These are phyloP conservation scores for Aspergillus japonicus DNA, from an alignment of 2,329 filamentous ascomycete species.

Conservation along the genomic window DNA sequence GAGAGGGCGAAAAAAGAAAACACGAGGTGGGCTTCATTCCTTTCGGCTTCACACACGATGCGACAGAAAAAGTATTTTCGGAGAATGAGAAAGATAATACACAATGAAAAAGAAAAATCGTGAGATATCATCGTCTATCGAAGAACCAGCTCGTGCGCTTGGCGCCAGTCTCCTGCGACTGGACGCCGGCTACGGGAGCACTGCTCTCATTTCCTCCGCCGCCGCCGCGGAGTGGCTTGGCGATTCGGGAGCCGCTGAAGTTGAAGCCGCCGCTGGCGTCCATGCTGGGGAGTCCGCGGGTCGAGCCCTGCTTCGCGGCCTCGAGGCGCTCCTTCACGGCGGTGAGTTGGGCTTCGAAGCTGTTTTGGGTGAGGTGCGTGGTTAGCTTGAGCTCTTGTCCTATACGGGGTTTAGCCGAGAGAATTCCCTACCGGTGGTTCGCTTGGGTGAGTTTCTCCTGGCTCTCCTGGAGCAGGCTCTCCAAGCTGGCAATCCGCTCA, in stretches of 20 bases:
- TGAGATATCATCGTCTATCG: slow-evolving; percentile 42
- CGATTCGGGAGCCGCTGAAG: slow-evolving; percentile 63
- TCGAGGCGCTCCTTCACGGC: slow-evolving; percentile 98
- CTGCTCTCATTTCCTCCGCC: slow-evolving; percentile 37
- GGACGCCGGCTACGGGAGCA: slow-evolving; percentile 48
- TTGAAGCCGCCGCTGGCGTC: slow-evolving; percentile 68
- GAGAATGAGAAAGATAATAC: slow-evolving; percentile 21
- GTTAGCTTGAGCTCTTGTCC: slow-evolving; percentile 1
- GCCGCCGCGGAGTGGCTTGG: slow-evolving; percentile 61
- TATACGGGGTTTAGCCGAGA: slow-evolving; percentile 7
- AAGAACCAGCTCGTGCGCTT: slow-evolving; percentile 62
- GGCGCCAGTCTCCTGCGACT: slow-evolving; percentile 65
- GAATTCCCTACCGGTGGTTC: slow-evolving; percentile 80
- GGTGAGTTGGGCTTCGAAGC: slow-evolving; percentile 94
- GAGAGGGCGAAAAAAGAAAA: too few relatives aligned
- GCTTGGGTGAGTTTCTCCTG: slow-evolving; percentile 97
- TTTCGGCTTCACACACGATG: too few relatives aligned
- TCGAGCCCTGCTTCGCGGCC: slow-evolving; percentile 87
- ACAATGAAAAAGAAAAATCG: slow-evolving; percentile 29
- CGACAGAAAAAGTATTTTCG: slow-evolving; percentile 19
- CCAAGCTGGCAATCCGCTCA: slow-evolving; percentile 92
- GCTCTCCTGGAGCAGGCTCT: slow-evolving; percentile 88
- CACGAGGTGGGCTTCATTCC: too few relatives aligned
- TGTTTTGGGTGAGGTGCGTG: slow-evolving; percentile 40
- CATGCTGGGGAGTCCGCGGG: slow-evolving; percentile 71